These are phyloP conservation scores for Thyridium curvatum DNA, from an alignment of 2,329 filamentous ascomycete genomes.

Conservation along the genomic window DNA sequence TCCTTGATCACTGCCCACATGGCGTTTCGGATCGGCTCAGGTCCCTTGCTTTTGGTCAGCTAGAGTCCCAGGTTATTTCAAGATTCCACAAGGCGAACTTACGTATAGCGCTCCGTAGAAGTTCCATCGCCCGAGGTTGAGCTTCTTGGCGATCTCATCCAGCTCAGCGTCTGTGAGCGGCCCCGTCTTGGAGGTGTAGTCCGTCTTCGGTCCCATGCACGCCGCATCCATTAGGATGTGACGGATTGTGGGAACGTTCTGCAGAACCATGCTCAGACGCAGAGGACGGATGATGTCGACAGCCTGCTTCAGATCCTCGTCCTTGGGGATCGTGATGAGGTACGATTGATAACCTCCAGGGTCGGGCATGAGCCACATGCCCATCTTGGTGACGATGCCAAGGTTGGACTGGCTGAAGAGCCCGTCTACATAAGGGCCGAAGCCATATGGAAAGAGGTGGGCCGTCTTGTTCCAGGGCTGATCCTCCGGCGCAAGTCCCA, in stretches of 20 bases:
- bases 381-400: conserved; percentile 51
- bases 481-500: conserved; percentile 18
- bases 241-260: conserved; percentile 36
- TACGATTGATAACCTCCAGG: conserved; percentile 25
- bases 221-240: conserved; percentile 25
- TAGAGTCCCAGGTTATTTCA: too few species aligned
- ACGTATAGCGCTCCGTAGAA: conserved; percentile 37
- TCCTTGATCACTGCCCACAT: too few species aligned
- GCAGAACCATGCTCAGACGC: conserved; percentile 21
- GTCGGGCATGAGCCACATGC: conserved; percentile 29
- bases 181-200: conserved; percentile 13
- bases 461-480: conserved; percentile 17
- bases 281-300: conserved; percentile 25
- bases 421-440: conserved; percentile 30
- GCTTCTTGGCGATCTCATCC: conserved; percentile 33
- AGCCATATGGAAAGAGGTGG: conserved; percentile 24
- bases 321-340: conserved; percentile 27
- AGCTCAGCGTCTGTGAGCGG: conserved; percentile 30
- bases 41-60: too few species aligned
- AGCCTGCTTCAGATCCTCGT: conserved; percentile 22
- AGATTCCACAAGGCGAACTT: too few species aligned
- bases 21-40: too few species aligned
- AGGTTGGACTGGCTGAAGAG: conserved; percentile 44
- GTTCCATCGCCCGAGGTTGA: conserved; percentile 35
- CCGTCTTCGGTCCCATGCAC: background rate